Percentiles rank a stretch among this genome's conserved stretches.
Evolutionary conservation across 192 early-diverging fungal genomes (phyloP).

Genomic region (Lunasporangiospora selenospora): DNA sequence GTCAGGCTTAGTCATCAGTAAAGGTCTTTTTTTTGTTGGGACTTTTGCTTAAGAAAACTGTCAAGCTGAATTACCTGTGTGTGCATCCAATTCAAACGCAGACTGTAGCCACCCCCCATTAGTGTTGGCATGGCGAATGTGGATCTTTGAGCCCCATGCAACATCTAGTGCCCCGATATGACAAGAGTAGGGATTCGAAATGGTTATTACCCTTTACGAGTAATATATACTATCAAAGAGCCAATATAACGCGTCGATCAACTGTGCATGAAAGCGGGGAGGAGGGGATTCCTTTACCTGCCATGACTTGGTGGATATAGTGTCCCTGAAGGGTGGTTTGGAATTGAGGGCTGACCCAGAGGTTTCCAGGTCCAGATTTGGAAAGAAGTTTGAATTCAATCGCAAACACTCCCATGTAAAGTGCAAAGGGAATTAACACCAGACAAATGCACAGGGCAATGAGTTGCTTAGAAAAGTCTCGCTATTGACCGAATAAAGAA

Average conservation of each 20-base stretch:
- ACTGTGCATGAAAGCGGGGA: no score
- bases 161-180: slow-evolving; percentile 50
- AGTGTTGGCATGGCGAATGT: slow-evolving; percentile 69
- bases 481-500: neutral
- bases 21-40: no score
- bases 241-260: no score
- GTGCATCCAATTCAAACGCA: slow-evolving; percentile 8
- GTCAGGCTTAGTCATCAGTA: no score
- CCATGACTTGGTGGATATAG: slow-evolving; percentile 45
- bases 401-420: slow-evolving; percentile 85
- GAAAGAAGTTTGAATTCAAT: slow-evolving; percentile 85
- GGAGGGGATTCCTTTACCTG: no score
- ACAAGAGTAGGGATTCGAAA: slow-evolving; percentile 1
- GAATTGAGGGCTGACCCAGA: slow-evolving; percentile 87
- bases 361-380: slow-evolving; percentile 82
- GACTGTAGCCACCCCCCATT: slow-evolving; percentile 80
- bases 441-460: slow-evolving; percentile 82
- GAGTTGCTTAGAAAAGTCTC: slow-evolving; percentile 69
- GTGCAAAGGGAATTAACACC: slow-evolving; percentile 73
- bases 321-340: slow-evolving; percentile 79
- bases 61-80: no score
- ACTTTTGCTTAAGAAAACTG: no score
- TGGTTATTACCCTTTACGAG: neutral
- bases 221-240: no score
- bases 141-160: slow-evolving; percentile 63